phyloP scores from a whole-genome alignment of 345 rosid species.

The Theobroma cacao region DNA sequence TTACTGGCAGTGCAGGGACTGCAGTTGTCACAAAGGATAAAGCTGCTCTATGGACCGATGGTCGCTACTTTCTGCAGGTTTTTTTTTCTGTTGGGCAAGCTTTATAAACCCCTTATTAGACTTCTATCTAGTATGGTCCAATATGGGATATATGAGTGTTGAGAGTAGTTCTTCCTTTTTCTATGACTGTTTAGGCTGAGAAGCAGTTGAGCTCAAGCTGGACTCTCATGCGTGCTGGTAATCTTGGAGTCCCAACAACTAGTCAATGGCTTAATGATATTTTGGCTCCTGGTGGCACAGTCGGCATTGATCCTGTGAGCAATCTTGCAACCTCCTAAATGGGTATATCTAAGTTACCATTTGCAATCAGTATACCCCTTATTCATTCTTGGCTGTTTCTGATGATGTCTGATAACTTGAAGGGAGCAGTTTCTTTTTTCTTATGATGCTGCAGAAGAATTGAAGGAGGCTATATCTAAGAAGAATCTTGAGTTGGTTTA shows the following conservation, averaged over 20 bases:
- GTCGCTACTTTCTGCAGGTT: constrained; percentile 98
- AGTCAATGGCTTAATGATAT: constrained; percentile 88
- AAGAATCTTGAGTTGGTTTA: constrained; percentile 80
- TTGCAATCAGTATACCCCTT: constrained; percentile 2
- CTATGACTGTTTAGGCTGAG: constrained; percentile 61
- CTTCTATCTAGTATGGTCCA: neutral
- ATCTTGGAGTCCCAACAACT: constrained; percentile 78
- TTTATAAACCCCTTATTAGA: neutral
- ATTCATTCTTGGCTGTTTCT: constrained; percentile 20
- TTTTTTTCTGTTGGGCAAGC: neutral
- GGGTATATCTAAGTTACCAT: neutral
- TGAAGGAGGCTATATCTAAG: constrained; percentile 73
- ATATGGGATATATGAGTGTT: neutral
- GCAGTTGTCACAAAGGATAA: constrained; percentile 85
- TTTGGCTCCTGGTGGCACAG: constrained; percentile 80
- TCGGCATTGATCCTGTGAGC: constrained; percentile 96
- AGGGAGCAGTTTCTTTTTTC: constrained; percentile 99
- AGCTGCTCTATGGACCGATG: constrained; percentile 98
- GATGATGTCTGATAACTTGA: constrained; percentile 55
- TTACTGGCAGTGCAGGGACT: constrained; percentile 94
- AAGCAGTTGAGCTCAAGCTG: constrained; percentile 75
- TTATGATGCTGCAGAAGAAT: constrained; percentile 88
- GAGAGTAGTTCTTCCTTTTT: neutral
- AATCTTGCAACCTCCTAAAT: constrained; percentile 30
- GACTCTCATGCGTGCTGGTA: constrained; percentile 96